These are phyloP conservation scores for Penicillium simplicissimum DNA, from an alignment of 495 filamentous ascomycete species.

Conservation along the genomic window DNA sequence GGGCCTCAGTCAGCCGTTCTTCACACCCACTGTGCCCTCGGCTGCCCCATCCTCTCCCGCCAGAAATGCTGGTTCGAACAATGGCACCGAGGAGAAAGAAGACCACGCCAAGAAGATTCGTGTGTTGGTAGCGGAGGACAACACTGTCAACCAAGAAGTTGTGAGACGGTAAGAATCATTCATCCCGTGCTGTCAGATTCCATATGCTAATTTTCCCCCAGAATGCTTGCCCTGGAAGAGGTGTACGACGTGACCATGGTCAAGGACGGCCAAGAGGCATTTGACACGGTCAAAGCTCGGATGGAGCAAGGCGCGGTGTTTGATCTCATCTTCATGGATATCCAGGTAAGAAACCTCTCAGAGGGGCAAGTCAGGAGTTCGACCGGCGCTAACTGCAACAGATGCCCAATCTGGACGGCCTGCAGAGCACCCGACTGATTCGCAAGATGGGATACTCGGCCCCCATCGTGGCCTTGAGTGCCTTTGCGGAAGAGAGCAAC, in stretches of 20 bases:
- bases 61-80: conserved; percentile 39
- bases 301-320: conserved; percentile 73
- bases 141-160: conserved; percentile 92
- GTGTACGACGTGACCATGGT: conserved; percentile 77
- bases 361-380: conserved; percentile 10
- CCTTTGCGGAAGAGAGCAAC: conserved; percentile 88
- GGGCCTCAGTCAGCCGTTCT: conserved; percentile 84
- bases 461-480: conserved; percentile 89
- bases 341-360: conserved; percentile 42
- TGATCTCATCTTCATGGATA: conserved; percentile 92
- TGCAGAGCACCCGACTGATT: conserved; percentile 85
- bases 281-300: conserved; percentile 77
- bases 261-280: conserved; percentile 86
- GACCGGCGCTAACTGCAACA: conserved; percentile 29
- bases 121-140: conserved; percentile 93
- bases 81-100: conserved; percentile 47
- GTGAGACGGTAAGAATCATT: conserved; percentile 54
- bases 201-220: conserved; percentile 11
- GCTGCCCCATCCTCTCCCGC: conserved; percentile 25
- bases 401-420: conserved; percentile 92
- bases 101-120: conserved; percentile 57
- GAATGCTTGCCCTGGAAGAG: conserved; percentile 68
- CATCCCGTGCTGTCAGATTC: neutral
- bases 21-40: conserved; percentile 58
- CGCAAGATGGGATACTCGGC: conserved; percentile 82